Percentiles rank a stretch among this genome's conserved stretches.
Evolutionary conservation across 257 asterid genomes (phyloP).

Genomic region (Scutellaria minor): DNA sequence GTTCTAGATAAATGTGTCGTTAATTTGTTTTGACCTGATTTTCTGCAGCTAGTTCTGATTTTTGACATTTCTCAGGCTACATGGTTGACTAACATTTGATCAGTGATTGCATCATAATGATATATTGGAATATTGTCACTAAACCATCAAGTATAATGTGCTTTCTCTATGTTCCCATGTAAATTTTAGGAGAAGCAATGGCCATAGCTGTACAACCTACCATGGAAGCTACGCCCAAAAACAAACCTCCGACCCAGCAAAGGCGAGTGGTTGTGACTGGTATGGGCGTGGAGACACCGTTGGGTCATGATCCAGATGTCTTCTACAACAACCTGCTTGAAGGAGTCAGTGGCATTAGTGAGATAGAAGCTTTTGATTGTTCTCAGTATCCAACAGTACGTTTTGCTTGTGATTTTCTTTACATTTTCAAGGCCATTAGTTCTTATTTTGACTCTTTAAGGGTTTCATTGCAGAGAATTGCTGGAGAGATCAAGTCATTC

Average conservation of each 20-base stretch:
- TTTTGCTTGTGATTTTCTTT: constrained; percentile 30
- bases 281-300: constrained; percentile 88
- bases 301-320: constrained; percentile 77
- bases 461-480: constrained; percentile 72
- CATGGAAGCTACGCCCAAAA: constrained; percentile 52
- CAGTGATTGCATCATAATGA: constrained; percentile 17
- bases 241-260: constrained; percentile 67
- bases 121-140: constrained; percentile 3
- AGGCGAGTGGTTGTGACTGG: constrained; percentile 98
- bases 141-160: constrained; percentile 19
- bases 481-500: constrained; percentile 95
- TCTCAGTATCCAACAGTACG: constrained; percentile 86
- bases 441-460: constrained; percentile 29
- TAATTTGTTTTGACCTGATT: constrained; percentile 21
- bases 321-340: constrained; percentile 87
- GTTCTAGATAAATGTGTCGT: constrained; percentile 17
- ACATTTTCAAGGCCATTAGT: constrained; percentile 24
- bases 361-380: constrained; percentile 90
- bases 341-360: constrained; percentile 90
- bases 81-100: constrained; percentile 9
- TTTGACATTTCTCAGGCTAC: constrained; percentile 14
- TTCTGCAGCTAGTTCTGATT: constrained; percentile 8
- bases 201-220: constrained; percentile 60
- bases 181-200: constrained; percentile 61
- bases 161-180: constrained; percentile 25